Base-by-base conservation (phyloP, 2,329 filamentous ascomycete species). In the Alternaria sp. region DNA sequence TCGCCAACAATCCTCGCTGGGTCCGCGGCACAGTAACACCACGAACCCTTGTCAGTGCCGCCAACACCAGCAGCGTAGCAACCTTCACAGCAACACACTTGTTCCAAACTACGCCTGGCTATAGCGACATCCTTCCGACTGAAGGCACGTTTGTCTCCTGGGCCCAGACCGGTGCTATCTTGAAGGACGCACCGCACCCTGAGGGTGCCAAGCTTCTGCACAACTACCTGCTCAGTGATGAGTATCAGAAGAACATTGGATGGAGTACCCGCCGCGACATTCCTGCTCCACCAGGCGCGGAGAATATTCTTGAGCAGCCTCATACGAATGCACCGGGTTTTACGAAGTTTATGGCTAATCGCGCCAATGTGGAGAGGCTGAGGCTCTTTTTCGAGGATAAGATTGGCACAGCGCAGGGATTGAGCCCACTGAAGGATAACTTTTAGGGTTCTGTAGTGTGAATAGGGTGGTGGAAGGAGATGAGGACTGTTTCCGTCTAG, bases 121-220 rank as follows among this genome's bases (percentile, higher is more conserved):
- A 17, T 1, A 41, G 28, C 5, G 53, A 48, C 5, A 36, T 72
- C 0, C 65, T 75, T 11, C 79, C 81, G 0, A 74, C 63, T 11
- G 60, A 77, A n/a, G 80, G 54, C 8, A 59, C 33, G 4, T 84
- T 80, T 58, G 79, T 82, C 6, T 76, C 76, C 3, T 86, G 83
- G 83, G 62, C 81, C 0, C 83, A 85, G 62, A 77, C 70, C 0
- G 81, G 72, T 1, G 84, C 77, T 1, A 85, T 86, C 56, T 72
- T 82, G 29, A 80, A 79, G 52, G 72, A 81, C 29, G 81, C 83
- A 0, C 80, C 81, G 0, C 81, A 82, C 49, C 81, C 81, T 0
- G 82, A 85, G 67, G 78, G 78, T 31, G 81, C 83, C 28, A 85
- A 84, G 72, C 71, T 85, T 26, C 76, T 85, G 8, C 77, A 81